Evolutionary conservation across 768 basidiomycete genomes (phyloP).

Genomic region (Ramaria sp.): DNA sequence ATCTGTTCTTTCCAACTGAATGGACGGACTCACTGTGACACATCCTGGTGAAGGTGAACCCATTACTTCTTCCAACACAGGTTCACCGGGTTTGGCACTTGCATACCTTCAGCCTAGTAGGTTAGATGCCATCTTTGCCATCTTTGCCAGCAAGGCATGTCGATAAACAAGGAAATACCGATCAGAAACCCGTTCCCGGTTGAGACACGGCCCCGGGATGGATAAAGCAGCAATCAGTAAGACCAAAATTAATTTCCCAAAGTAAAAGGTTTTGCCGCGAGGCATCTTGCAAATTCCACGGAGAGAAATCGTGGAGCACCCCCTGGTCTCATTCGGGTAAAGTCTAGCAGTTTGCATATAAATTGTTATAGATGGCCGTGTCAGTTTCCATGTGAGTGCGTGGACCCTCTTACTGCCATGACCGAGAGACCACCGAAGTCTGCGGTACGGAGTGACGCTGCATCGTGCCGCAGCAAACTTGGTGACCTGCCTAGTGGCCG

Average conservation of each 20-base stretch:
- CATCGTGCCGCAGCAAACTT: not conserved
- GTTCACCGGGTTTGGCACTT: too few species aligned
- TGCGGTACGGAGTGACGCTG: not conserved
- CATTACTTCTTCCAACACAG: too few species aligned
- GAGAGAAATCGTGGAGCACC: not conserved
- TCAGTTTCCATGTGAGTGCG: not conserved
- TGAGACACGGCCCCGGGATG: too few species aligned
- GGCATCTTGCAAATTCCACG: not conserved
- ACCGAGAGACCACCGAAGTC: not conserved
- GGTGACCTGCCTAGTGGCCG: not conserved
- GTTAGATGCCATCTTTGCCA: too few species aligned
- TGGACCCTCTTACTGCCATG: not conserved
- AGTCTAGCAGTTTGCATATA: not conserved
- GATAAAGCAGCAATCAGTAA: not conserved
- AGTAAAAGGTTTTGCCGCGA: not conserved
- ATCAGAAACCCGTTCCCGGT: too few species aligned
- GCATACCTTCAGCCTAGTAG: too few species aligned
- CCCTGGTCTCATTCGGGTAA: not conserved
- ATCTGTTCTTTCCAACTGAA: too few species aligned
- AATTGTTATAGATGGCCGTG: too few species aligned
- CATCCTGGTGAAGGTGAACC: too few species aligned
- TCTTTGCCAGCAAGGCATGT: too few species aligned
- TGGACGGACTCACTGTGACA: too few species aligned
- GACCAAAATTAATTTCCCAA: not conserved
- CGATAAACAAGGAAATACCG: too few species aligned